These are phyloP conservation scores for Heliamphora exappendiculata DNA, from an alignment of 148 eudicot species.

Conservation along the genomic window DNA sequence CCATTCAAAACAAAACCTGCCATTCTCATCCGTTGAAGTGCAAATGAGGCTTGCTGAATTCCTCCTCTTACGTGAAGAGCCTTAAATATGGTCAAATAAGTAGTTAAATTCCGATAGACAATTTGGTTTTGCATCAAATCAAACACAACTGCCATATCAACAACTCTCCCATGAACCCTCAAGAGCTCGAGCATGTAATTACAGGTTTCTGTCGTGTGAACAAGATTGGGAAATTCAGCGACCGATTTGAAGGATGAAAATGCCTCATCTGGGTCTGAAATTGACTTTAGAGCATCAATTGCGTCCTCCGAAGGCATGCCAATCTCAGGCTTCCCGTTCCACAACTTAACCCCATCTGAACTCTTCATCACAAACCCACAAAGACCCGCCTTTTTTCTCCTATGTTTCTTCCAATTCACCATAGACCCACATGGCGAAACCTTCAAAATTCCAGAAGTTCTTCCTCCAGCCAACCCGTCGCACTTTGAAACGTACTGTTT, in stretches of 20 bases:
- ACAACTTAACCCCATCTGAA: slow-evolving; percentile 25
- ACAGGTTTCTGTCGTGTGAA: slow-evolving; percentile 80
- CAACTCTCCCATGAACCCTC: slow-evolving; percentile 42
- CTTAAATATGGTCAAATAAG: slow-evolving; percentile 75
- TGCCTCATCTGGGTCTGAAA: slow-evolving; percentile 37
- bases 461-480: slow-evolving; percentile 11
- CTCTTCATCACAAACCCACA: slow-evolving; percentile 34
- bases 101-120: slow-evolving; percentile 63
- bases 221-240: slow-evolving; percentile 45
- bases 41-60: slow-evolving; percentile 65
- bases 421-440: slow-evolving; percentile 22
- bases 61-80: slow-evolving; percentile 62
- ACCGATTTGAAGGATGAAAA: slow-evolving; percentile 53
- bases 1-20: slow-evolving; percentile 67
- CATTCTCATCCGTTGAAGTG: slow-evolving; percentile 52
- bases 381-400: slow-evolving; percentile 25
- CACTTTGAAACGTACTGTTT: slow-evolving; percentile 9
- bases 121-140: slow-evolving; percentile 88
- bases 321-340: slow-evolving; percentile 19
- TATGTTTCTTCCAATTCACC: slow-evolving; percentile 39
- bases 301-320: slow-evolving; percentile 36
- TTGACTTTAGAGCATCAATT: slow-evolving; percentile 41
- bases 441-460: slow-evolving; percentile 18
- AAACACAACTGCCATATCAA: slow-evolving; percentile 78
- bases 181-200: slow-evolving; percentile 78